These are phyloP conservation scores for Clarireedia sp. DNA, from an alignment of 2,329 filamentous ascomycete genomes.

Conservation along the genomic window DNA sequence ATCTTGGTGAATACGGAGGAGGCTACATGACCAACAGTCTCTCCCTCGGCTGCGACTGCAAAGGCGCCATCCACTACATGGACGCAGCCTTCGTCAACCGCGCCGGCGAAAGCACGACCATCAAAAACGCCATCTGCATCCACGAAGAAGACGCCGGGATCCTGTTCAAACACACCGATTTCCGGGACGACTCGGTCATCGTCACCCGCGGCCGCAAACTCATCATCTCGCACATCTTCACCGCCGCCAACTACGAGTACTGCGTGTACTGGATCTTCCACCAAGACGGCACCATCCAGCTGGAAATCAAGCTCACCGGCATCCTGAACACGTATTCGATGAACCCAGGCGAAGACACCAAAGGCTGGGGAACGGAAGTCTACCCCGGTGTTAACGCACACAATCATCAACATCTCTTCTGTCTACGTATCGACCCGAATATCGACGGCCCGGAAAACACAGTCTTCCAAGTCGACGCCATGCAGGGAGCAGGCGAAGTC, in stretches of 20 bases:
- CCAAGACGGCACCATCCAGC: constrained; percentile 85
- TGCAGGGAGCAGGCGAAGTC: constrained; percentile 61
- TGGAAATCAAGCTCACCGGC: constrained; percentile 84
- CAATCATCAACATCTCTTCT: constrained; percentile 95
- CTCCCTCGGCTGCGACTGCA: constrained; percentile 74
- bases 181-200: constrained; percentile 79
- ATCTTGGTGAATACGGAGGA: constrained; percentile 72
- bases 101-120: constrained; percentile 64
- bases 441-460: constrained; percentile 82
- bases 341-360: constrained; percentile 69
- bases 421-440: constrained; percentile 77
- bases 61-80: constrained; percentile 85
- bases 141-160: constrained; percentile 92
- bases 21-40: constrained; percentile 80
- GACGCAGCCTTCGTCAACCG: constrained; percentile 73
- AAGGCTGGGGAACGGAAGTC: constrained; percentile 86
- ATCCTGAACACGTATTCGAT: constrained; percentile 89
- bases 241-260: constrained; percentile 94
- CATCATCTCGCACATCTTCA: constrained; percentile 86
- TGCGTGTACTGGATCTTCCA: constrained; percentile 83
- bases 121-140: constrained; percentile 93
- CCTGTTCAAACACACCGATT: constrained; percentile 90
- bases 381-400: constrained; percentile 87
- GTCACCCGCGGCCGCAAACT: constrained; percentile 82
- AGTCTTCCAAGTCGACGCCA: constrained; percentile 74